A percentile compares a stretch with the other conserved stretches of the same genome.
phyloP scores from a whole-genome alignment of 73 alveolate genomes.

The Stentor roeselii region DNA sequence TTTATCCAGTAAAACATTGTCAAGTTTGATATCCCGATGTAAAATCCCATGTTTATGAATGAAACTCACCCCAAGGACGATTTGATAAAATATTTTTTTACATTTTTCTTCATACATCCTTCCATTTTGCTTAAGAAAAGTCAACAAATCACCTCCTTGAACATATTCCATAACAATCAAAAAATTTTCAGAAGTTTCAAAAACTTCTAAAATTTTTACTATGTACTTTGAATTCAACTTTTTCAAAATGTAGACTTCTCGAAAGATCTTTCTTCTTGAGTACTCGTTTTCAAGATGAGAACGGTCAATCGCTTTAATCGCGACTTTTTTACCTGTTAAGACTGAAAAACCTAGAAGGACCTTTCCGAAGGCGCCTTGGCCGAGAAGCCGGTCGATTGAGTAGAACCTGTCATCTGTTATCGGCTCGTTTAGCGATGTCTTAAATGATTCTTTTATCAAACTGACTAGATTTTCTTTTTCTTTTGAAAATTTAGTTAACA shows the following conservation, averaged over 20 bases:
- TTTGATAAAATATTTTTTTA: neutral
- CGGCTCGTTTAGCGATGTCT: too few species aligned
- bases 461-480: too few species aligned
- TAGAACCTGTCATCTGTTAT: too few species aligned
- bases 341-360: neutral
- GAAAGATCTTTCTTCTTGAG: neutral
- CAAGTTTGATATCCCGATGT: neutral
- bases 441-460: too few species aligned
- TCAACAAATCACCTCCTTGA: neutral
- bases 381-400: too few species aligned
- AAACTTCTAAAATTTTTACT: neutral
- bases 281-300: neutral
- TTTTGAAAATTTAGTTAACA: too few species aligned
- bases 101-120: neutral
- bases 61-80: neutral
- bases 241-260: neutral
- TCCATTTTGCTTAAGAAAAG: neutral
- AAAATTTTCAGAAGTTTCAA: neutral
- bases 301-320: neutral
- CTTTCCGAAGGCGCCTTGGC: neutral
- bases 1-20: neutral
- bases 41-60: neutral
- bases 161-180: neutral
- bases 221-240: neutral
- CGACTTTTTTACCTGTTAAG: neutral